Percentiles rank a stretch among this genome's conserved stretches.
Evolutionary conservation across 1,284 basidiomycete genomes (phyloP).

Genomic region (Golubevia pallescens): DNA sequence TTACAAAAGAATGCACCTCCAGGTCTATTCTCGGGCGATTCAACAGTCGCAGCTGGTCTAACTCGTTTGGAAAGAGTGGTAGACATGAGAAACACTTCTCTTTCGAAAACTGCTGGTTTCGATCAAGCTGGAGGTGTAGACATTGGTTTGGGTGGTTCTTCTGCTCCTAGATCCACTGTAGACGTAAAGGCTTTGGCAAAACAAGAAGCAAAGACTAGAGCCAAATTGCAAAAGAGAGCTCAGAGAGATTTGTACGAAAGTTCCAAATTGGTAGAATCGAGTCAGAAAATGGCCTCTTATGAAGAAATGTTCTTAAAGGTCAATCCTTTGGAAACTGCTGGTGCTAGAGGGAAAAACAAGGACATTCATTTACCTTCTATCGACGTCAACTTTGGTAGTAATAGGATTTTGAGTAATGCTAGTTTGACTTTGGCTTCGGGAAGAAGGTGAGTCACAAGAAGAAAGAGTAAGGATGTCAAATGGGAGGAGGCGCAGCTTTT

Average conservation of each 20-base stretch:
- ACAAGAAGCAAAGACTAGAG: slow-evolving; percentile 63
- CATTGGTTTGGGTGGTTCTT: slow-evolving; percentile 46
- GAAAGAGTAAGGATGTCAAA: no score
- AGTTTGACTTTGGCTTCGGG: slow-evolving; percentile 56
- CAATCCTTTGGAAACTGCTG: slow-evolving; percentile 59
- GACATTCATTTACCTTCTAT: slow-evolving; percentile 62
- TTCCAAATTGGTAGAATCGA: slow-evolving; percentile 53
- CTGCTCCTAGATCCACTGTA: slow-evolving; percentile 49
- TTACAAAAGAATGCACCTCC: no score
- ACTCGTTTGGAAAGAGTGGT: slow-evolving; percentile 51
- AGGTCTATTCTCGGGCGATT: slow-evolving; percentile 7
- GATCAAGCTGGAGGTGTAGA: slow-evolving; percentile 51
- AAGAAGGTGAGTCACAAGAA: slow-evolving; percentile 5
- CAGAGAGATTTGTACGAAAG: slow-evolving; percentile 64
- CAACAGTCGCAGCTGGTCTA: slow-evolving; percentile 35
- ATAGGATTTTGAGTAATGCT: slow-evolving; percentile 56
- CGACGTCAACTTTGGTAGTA: slow-evolving; percentile 60
- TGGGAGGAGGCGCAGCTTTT: no score
- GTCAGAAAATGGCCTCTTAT: slow-evolving; percentile 52
- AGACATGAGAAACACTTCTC: slow-evolving; percentile 52
- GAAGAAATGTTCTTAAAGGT: slow-evolving; percentile 64
- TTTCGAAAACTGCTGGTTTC: slow-evolving; percentile 46
- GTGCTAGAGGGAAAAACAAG: slow-evolving; percentile 59
- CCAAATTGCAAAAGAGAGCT: slow-evolving; percentile 60
- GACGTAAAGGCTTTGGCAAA: slow-evolving; percentile 62